Conservation (phyloP, 208 protist species). For the Acanthamoeba lenticulata region DNA sequence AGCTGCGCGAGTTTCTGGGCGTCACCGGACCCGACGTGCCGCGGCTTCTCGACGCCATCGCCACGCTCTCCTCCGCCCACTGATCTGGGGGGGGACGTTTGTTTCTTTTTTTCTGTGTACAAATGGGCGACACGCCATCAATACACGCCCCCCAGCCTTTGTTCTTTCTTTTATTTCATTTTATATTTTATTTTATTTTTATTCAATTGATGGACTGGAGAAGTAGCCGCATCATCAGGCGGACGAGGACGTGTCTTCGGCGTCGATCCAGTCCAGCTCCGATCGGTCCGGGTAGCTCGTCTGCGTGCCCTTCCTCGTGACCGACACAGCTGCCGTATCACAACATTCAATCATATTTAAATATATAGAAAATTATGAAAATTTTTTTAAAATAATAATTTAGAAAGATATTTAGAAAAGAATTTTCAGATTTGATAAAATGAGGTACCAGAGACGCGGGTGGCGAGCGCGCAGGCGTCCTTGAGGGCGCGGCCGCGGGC, state of each 20-base stretch:
- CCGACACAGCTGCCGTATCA: not conserved
- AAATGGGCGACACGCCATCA: not conserved
- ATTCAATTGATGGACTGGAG: too few relatives aligned
- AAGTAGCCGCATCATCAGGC: not conserved
- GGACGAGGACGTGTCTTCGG: not conserved
- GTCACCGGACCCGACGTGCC: not conserved
- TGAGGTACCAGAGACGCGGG: not conserved
- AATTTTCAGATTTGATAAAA: not conserved
- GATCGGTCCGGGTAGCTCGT: not conserved
- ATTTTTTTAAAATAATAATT: too few relatives aligned
- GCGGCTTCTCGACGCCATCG: not conserved
- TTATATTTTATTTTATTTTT: too few relatives aligned
- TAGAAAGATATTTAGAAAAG: too few relatives aligned
- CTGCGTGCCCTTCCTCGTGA: not conserved
- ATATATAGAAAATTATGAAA: not conserved
- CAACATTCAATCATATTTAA: not conserved
- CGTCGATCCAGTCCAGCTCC: not conserved
- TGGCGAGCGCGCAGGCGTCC: not conserved
- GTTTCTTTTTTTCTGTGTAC: too few relatives aligned
- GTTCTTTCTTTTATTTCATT: too few relatives aligned
- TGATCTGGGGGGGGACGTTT: too few relatives aligned
- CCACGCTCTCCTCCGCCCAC: not conserved
- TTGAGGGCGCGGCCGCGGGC: not conserved
- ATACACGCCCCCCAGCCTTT: too few relatives aligned
- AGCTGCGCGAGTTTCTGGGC: conserved; percentile 11